Evolutionary conservation across 2,329 filamentous ascomycete species (phyloP).

Genomic region (Zymoseptoria brevis): DNA sequence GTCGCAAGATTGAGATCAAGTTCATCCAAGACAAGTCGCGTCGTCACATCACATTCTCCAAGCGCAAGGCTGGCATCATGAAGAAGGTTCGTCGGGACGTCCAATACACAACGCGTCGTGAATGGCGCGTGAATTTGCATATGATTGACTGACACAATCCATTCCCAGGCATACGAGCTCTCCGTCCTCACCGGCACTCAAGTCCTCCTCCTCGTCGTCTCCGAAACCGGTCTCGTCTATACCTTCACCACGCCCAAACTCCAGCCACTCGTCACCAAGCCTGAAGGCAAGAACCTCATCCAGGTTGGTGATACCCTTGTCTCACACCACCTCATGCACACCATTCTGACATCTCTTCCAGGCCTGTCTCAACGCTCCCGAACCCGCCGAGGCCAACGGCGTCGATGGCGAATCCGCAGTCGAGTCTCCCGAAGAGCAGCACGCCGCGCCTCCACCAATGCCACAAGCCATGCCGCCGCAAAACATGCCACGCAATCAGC

Average conservation of each 20-base stretch:
- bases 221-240: slow-evolving; percentile 93
- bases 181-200: slow-evolving; percentile 97
- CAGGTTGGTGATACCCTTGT: slow-evolving; percentile 53
- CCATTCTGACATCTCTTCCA: slow-evolving; percentile 39
- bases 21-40: slow-evolving; percentile 99
- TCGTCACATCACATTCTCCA: slow-evolving; percentile 98
- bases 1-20: slow-evolving; percentile 99
- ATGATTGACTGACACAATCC: slow-evolving; percentile 10
- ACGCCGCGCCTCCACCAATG: slow-evolving; percentile 45
- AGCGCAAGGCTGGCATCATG: slow-evolving; percentile 99
- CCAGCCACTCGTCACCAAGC: slow-evolving; percentile 94
- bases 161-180: slow-evolving; percentile 77
- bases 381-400: slow-evolving; percentile 67
- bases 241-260: slow-evolving; percentile 98
- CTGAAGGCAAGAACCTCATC: slow-evolving; percentile 97
- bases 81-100: slow-evolving; percentile 67
- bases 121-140: slow-evolving; percentile 2
- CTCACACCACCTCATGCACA: slow-evolving; percentile 1
- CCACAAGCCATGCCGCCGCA: slow-evolving; percentile 28
- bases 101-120: slow-evolving; percentile 7
- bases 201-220: slow-evolving; percentile 91
- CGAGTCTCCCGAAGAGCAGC: slow-evolving; percentile 85
- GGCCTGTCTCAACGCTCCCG: slow-evolving; percentile 94
- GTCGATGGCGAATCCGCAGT: slow-evolving; percentile 47
- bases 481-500: slow-evolving; percentile 24